Evolutionary conservation across 306 rosid species (phyloP).

Genomic region (Dryas octopetala): DNA sequence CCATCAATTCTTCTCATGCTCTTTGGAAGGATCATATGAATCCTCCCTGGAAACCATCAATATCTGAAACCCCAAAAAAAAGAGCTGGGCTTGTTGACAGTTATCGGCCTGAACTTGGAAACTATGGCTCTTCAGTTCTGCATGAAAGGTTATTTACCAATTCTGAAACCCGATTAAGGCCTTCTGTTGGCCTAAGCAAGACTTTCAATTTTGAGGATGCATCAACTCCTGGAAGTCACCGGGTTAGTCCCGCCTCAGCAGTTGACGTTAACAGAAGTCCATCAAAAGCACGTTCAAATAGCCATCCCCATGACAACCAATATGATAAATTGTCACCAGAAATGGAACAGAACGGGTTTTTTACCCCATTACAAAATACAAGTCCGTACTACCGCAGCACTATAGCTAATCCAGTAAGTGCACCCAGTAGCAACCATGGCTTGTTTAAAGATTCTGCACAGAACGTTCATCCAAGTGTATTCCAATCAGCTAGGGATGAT

Average conservation of each 20-base stretch:
- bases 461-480: slow-evolving; percentile 32
- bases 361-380: slow-evolving; percentile 35
- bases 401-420: slow-evolving; percentile 35
- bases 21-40: slow-evolving; percentile 37
- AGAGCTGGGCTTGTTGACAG: slow-evolving; percentile 44
- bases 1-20: slow-evolving; percentile 38
- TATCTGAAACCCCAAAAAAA: slow-evolving; percentile 48
- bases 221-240: slow-evolving; percentile 37
- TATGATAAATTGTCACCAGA: slow-evolving; percentile 42
- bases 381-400: slow-evolving; percentile 48
- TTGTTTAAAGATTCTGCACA: slow-evolving; percentile 37
- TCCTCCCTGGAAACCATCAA: slow-evolving; percentile 43
- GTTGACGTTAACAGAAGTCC: slow-evolving; percentile 38
- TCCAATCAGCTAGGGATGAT: slow-evolving; percentile 46
- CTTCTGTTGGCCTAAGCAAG: slow-evolving; percentile 40
- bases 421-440: slow-evolving; percentile 40
- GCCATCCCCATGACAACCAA: slow-evolving; percentile 37
- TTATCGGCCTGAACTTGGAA: slow-evolving; percentile 35
- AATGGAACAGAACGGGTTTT: slow-evolving; percentile 37
- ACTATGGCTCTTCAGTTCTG: slow-evolving; percentile 42
- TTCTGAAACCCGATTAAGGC: slow-evolving; percentile 37
- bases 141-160: slow-evolving; percentile 36
- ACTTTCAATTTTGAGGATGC: slow-evolving; percentile 45
- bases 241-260: slow-evolving; percentile 39
- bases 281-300: slow-evolving; percentile 18